Evolutionary conservation across 2,329 filamentous ascomycete genomes (phyloP).

Genomic region (Paracamarosporium sp.): DNA sequence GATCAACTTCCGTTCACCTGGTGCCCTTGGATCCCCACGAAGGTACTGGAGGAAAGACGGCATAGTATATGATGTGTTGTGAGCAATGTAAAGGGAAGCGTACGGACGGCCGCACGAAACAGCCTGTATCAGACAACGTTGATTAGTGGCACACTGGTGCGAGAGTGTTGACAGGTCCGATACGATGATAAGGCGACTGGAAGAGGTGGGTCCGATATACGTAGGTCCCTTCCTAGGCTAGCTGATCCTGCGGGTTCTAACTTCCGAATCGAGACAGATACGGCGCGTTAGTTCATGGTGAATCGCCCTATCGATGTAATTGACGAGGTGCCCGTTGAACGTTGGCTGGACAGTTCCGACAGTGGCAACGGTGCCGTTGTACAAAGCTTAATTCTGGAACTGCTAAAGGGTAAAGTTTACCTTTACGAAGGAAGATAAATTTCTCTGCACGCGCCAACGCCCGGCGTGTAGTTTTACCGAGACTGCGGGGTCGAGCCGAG

Average conservation of each 20-base stretch:
- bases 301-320: neutral
- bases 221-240: neutral
- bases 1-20: slow-evolving; percentile 50
- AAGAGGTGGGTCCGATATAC: neutral
- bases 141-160: neutral
- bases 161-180: neutral
- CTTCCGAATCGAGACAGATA: neutral
- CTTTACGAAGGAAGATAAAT: too few species aligned
- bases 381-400: neutral
- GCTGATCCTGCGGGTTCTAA: neutral
- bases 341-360: neutral
- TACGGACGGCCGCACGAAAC: neutral
- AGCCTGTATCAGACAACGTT: neutral
- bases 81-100: neutral
- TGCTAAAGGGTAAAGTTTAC: neutral
- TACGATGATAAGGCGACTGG: neutral
- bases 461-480: neutral
- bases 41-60: slow-evolving; percentile 41
- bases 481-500: slow-evolving; percentile 7
- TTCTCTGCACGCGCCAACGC: neutral
- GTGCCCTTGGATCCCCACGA: slow-evolving; percentile 39
- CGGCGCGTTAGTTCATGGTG: neutral
- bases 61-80: slow-evolving; percentile 21
- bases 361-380: neutral
- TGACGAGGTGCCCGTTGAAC: neutral